phyloP scores from a whole-genome alignment of 306 rosid genomes.

The Canavalia gladiata region DNA sequence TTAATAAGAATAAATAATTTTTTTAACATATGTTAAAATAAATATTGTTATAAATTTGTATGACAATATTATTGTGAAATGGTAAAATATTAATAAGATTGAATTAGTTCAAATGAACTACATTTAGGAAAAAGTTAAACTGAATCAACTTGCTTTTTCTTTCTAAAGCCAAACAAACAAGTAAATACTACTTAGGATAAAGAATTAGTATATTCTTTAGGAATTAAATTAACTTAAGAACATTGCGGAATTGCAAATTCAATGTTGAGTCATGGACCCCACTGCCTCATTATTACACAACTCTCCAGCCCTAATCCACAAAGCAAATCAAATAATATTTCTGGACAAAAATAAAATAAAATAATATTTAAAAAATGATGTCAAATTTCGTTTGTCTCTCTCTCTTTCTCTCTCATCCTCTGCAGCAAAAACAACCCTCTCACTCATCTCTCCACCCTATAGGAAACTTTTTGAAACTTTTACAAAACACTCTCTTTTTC shows the following conservation, averaged over 20 bases:
- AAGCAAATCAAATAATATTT: conserved; percentile 42
- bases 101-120: not conserved
- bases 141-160: not conserved
- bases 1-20: too few species aligned
- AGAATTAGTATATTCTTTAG: not conserved
- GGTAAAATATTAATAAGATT: not conserved
- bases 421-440: conserved; percentile 38
- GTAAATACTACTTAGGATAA: not conserved
- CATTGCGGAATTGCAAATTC: not conserved
- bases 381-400: conserved; percentile 6
- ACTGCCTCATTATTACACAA: conserved; percentile 40
- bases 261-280: conserved; percentile 44
- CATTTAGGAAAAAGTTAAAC: not conserved
- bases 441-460: conserved; percentile 18
- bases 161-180: not conserved
- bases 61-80: not conserved
- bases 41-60: not conserved
- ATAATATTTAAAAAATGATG: conserved; percentile 33
- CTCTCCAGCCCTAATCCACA: conserved; percentile 50
- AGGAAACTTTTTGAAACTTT: conserved; percentile 56
- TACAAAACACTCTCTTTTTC: conserved; percentile 55
- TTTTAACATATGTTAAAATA: too few species aligned
- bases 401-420: conserved; percentile 45
- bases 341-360: not conserved
- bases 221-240: not conserved